Percentiles rank a stretch among this genome's conserved stretches.
phyloP scores from a whole-genome alignment of 805 yeast genomes.

The Starmerella sp. region DNA sequence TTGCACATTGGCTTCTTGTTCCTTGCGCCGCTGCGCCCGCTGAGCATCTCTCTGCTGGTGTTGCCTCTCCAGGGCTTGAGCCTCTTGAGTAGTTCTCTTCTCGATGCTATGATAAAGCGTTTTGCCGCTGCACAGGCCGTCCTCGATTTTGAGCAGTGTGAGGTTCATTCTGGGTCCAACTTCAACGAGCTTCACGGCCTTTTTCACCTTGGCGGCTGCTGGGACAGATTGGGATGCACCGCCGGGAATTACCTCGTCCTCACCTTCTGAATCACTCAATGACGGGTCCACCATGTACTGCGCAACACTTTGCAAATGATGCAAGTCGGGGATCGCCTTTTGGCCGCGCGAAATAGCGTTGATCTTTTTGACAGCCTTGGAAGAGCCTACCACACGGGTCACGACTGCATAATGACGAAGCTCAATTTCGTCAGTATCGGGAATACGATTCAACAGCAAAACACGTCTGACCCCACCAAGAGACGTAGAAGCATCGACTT shows the following conservation, averaged over 20 bases:
- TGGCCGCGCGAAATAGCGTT: constrained; percentile 51
- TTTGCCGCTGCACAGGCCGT: constrained; percentile 80
- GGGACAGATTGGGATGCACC: constrained; percentile 18
- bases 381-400: constrained; percentile 63
- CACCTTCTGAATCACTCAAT: constrained; percentile 87
- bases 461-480: constrained; percentile 73
- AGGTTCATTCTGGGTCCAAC: constrained; percentile 82
- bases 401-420: constrained; percentile 83
- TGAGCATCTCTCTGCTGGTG: constrained; percentile 53
- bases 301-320: constrained; percentile 59
- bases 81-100: constrained; percentile 52
- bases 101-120: constrained; percentile 71
- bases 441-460: constrained; percentile 63
- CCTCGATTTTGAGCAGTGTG: constrained; percentile 75
- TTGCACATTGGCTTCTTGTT: constrained; percentile 67
- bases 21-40: constrained; percentile 60
- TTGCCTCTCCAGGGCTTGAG: constrained; percentile 47
- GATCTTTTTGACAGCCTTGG: constrained; percentile 59
- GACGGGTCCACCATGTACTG: constrained; percentile 73
- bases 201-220: constrained; percentile 37
- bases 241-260: constrained; percentile 60
- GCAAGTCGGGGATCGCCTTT: constrained; percentile 59
- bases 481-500: constrained; percentile 62
- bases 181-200: constrained; percentile 86
- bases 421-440: constrained; percentile 62